A percentile compares a stretch with the other conserved stretches of the same genome.
Conservation (phyloP, 1,139 yeast species). For the Dujonia santamariae region DNA sequence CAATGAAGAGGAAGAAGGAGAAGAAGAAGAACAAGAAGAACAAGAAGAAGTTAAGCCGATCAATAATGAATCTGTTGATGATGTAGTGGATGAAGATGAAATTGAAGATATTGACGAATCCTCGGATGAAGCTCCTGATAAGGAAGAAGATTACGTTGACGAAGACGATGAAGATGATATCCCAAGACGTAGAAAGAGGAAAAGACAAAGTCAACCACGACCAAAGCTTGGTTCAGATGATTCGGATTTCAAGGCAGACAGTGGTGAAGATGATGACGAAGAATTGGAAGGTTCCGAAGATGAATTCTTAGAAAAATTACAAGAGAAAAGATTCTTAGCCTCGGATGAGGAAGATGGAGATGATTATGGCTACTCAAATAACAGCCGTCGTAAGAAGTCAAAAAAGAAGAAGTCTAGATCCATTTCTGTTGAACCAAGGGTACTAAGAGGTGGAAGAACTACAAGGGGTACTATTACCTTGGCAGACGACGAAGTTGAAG, state of each 20-base stretch:
- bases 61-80: slow-evolving; percentile 16
- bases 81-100: slow-evolving; percentile 16
- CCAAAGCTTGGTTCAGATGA: slow-evolving; percentile 19
- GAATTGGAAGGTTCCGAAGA: slow-evolving; percentile 32
- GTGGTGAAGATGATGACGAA: slow-evolving; percentile 20
- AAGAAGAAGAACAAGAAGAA: slow-evolving; percentile 16
- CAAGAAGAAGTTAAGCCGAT: slow-evolving; percentile 19
- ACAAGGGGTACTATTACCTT: slow-evolving; percentile 14
- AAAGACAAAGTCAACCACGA: slow-evolving; percentile 10
- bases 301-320: slow-evolving; percentile 27
- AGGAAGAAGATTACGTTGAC: slow-evolving; percentile 19
- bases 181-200: slow-evolving; percentile 13
- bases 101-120: slow-evolving; percentile 14
- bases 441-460: slow-evolving; percentile 15
- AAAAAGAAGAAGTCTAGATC: slow-evolving; percentile 24
- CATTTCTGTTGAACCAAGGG: slow-evolving; percentile 20
- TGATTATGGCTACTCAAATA: slow-evolving; percentile 22
- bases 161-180: slow-evolving; percentile 33
- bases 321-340: slow-evolving; percentile 36
- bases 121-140: slow-evolving; percentile 12
- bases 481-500: slow-evolving; percentile 26
- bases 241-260: slow-evolving; percentile 18
- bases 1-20: slow-evolving; percentile 15
- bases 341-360: slow-evolving; percentile 35
- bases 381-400: slow-evolving; percentile 6